Percentiles rank a stretch among this genome's conserved stretches.
Conservation (phyloP, 2,329 filamentous ascomycete genomes). For the Colletotrichum chrysophilum region DNA sequence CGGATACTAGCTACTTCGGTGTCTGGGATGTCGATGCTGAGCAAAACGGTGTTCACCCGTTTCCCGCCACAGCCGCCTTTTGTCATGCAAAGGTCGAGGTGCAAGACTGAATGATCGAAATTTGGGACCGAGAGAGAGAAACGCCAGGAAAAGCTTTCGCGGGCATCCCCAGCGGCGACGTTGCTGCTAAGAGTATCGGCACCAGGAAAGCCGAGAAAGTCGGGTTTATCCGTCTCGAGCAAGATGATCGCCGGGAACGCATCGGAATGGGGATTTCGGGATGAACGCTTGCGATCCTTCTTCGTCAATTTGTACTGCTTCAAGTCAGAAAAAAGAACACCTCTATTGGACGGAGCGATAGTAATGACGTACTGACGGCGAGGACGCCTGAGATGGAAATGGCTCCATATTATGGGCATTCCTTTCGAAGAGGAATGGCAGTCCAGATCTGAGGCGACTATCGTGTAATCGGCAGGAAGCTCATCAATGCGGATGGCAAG, state of each 20-base stretch:
- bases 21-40: background rate
- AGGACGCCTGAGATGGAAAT: background rate
- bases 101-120: background rate
- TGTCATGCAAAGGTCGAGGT: background rate
- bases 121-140: background rate
- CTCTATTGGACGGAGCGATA: background rate
- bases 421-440: background rate
- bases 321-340: background rate
- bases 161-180: background rate
- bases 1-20: background rate
- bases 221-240: background rate
- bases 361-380: background rate
- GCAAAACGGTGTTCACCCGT: background rate
- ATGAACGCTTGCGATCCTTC: background rate
- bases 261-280: background rate
- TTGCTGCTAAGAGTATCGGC: background rate
- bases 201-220: background rate
- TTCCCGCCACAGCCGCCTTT: background rate
- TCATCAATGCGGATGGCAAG: background rate
- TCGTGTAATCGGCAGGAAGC: background rate
- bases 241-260: background rate
- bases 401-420: background rate
- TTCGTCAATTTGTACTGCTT: background rate
- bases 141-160: background rate
- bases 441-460: background rate